phyloP scores from a whole-genome alignment of 345 rosid genomes.

The Citrus reticulata region DNA sequence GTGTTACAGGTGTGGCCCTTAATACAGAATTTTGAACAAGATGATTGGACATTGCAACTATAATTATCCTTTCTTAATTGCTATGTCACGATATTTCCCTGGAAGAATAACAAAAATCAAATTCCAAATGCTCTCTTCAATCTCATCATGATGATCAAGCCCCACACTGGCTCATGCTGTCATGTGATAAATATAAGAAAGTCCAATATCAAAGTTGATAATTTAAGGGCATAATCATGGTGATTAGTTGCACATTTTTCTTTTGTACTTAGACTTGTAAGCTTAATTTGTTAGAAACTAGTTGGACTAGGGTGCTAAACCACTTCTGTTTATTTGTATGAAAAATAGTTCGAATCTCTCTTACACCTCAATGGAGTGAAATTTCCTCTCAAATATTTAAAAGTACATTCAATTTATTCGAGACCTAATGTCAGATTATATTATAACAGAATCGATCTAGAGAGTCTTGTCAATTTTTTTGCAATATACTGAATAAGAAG shows the following conservation, averaged over 20 bases:
- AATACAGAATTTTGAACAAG: neutral
- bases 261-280: neutral
- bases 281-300: neutral
- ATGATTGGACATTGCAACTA: neutral
- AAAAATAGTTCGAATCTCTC: neutral
- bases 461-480: neutral
- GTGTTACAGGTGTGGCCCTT: neutral
- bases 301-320: no score
- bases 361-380: neutral
- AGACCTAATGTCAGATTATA: neutral
- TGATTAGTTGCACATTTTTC: conserved; percentile 4
- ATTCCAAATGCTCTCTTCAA: neutral
- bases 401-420: neutral
- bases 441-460: neutral
- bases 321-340: neutral
- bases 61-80: neutral
- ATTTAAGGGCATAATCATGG: conserved; percentile 4
- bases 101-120: neutral
- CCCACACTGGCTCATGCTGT: conserved; percentile 4
- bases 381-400: neutral
- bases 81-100: neutral
- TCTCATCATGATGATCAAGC: conserved; percentile 5
- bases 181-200: conserved; percentile 20
- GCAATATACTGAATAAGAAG: no score
- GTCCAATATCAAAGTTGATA: conserved; percentile 15